Evolutionary conservation across 345 rosid genomes (phyloP).

Genomic region (Camelina laxa): DNA sequence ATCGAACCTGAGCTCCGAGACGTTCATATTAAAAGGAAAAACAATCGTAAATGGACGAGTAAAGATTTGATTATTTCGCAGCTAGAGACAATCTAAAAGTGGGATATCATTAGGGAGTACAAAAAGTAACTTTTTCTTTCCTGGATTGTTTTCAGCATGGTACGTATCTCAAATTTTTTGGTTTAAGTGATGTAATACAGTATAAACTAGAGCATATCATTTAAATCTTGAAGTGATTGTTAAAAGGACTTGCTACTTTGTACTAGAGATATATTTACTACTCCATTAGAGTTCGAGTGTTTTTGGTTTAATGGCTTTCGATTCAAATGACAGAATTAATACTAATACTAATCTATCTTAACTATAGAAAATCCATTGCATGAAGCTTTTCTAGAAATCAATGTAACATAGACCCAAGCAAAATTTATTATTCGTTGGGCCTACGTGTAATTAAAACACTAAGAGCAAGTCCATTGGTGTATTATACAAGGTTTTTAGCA

Average conservation of each 20-base stretch:
- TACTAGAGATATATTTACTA: not conserved
- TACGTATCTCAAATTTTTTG: not conserved
- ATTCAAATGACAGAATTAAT: too few species aligned
- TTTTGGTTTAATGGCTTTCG: not conserved
- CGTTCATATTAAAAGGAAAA: not conserved
- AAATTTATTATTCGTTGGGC: constrained; percentile 12
- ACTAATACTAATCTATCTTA: too few species aligned
- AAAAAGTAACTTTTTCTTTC: not conserved
- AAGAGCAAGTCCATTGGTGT: too few species aligned
- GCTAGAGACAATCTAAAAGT: not conserved
- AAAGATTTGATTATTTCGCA: not conserved
- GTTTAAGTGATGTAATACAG: constrained; percentile 8
- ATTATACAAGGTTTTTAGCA: too few species aligned
- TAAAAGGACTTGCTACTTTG: not conserved
- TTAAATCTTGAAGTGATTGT: not conserved
- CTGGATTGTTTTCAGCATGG: not conserved
- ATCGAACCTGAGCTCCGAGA: constrained; percentile 23
- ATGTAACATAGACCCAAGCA: not conserved
- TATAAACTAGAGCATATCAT: not conserved
- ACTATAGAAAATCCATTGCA: too few species aligned
- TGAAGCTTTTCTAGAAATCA: not conserved
- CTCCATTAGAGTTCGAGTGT: not conserved
- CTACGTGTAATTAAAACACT: not conserved
- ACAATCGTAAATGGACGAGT: not conserved
- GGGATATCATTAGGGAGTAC: not conserved